Percentiles rank a stretch among this genome's conserved stretches.
These are phyloP conservation scores for Syzygium aromaticum DNA, from an alignment of 345 rosid genomes.

Conservation along the genomic window DNA sequence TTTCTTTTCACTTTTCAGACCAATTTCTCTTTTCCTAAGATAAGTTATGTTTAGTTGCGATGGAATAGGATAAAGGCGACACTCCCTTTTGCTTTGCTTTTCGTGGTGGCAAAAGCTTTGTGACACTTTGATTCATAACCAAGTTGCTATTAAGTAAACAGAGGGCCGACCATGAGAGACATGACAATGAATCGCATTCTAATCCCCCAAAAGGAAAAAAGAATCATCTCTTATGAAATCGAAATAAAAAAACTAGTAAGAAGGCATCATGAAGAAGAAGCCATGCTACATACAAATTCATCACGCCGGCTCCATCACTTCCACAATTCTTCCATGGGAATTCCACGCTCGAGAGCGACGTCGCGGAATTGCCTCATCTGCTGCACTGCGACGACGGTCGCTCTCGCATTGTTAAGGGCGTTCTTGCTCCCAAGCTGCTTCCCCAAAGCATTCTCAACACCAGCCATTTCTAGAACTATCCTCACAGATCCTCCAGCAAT, in stretches of 20 bases:
- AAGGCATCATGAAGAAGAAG: background rate
- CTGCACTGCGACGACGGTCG: conserved; percentile 69
- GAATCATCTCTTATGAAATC: background rate
- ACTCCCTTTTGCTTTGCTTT: background rate
- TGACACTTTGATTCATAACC: background rate
- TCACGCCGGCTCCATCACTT: conserved; percentile 20
- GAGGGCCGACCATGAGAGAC: background rate
- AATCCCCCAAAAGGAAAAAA: background rate
- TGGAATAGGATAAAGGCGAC: background rate
- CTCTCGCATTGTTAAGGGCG: conserved; percentile 90
- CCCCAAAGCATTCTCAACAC: conserved; percentile 78
- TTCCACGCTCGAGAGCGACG: conserved; percentile 81
- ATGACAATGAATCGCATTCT: background rate
- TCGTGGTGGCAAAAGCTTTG: background rate
- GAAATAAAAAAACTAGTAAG: background rate
- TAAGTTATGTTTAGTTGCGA: background rate
- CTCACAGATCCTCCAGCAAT: conserved; percentile 92
- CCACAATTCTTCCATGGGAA: conserved; percentile 92
- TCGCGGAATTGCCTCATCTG: conserved; percentile 78
- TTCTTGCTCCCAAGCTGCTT: conserved; percentile 76
- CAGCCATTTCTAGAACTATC: conserved; percentile 89
- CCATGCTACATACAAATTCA: background rate
- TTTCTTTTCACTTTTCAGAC: background rate
- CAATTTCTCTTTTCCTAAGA: background rate
- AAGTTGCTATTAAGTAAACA: background rate